Conservation (phyloP, 2,329 filamentous ascomycete species). For the Passalora sequoiae region DNA sequence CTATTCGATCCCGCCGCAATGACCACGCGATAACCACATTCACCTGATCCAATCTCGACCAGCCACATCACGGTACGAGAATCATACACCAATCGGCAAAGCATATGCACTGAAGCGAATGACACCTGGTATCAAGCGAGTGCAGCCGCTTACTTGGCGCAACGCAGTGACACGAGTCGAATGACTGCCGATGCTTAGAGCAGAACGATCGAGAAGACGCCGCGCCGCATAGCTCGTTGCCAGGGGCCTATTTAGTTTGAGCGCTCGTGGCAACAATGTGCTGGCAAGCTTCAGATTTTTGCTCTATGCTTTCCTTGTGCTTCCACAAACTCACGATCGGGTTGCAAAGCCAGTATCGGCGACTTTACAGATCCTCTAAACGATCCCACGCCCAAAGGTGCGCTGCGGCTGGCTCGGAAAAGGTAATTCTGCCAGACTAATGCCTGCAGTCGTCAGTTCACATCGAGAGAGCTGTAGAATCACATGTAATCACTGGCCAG, state of each 20-base stretch:
- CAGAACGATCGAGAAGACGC: background rate
- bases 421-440: background rate
- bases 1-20: too few species aligned
- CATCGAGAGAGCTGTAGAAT: background rate
- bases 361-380: background rate
- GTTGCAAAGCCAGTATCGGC: too few species aligned
- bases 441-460: too few species aligned
- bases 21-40: too few species aligned
- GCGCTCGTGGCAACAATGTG: background rate
- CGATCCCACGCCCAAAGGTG: background rate
- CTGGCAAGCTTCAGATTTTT: background rate
- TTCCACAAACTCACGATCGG: background rate
- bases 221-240: background rate
- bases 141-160: too few species aligned
- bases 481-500: background rate
- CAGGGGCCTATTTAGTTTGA: background rate
- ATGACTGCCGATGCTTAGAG: conserved; percentile 2
- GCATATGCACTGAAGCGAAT: background rate
- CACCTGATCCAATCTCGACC: too few species aligned
- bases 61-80: too few species aligned
- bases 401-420: background rate
- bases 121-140: too few species aligned
- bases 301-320: background rate
- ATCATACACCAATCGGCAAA: background rate
- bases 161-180: too few species aligned